Evolutionary conservation across 169 alveolate species (phyloP).

Genomic region (Sarcocystis neurona): DNA sequence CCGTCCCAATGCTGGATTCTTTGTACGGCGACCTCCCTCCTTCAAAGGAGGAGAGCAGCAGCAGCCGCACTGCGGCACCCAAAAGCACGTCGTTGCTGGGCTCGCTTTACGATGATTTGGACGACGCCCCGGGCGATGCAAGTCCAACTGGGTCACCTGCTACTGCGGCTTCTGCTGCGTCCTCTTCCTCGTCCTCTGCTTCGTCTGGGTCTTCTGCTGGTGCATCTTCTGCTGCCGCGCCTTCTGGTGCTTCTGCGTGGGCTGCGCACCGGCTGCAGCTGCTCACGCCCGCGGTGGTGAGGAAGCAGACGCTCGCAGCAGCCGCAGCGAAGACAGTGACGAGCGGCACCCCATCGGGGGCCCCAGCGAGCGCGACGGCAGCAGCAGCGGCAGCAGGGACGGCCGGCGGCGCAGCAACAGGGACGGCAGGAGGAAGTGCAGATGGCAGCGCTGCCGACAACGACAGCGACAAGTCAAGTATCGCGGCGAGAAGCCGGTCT

Average conservation of each 20-base stretch:
- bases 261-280: constrained; percentile 63
- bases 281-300: constrained; percentile 64
- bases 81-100: constrained; percentile 60
- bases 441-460: too few relatives aligned
- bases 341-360: constrained; percentile 39
- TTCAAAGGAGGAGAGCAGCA: constrained; percentile 51
- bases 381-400: constrained; percentile 17
- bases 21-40: constrained; percentile 79
- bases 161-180: neutral
- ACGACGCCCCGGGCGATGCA: constrained; percentile 44
- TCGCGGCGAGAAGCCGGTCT: too few relatives aligned
- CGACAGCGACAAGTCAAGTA: too few relatives aligned
- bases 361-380: constrained; percentile 47
- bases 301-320: constrained; percentile 56
- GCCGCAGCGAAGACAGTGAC: constrained; percentile 46
- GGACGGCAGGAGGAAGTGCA: constrained; percentile 13
- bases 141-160: constrained; percentile 5
- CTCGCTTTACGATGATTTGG: constrained; percentile 63
- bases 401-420: constrained; percentile 32
- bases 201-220: constrained; percentile 26
- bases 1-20: constrained; percentile 69
- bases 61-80: constrained; percentile 35
- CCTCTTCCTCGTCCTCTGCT: constrained; percentile 29
- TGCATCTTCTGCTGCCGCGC: constrained; percentile 42
- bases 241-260: constrained; percentile 57